Base-by-base conservation (phyloP, 441 rosid genomes). In the Populus hybrid region DNA sequence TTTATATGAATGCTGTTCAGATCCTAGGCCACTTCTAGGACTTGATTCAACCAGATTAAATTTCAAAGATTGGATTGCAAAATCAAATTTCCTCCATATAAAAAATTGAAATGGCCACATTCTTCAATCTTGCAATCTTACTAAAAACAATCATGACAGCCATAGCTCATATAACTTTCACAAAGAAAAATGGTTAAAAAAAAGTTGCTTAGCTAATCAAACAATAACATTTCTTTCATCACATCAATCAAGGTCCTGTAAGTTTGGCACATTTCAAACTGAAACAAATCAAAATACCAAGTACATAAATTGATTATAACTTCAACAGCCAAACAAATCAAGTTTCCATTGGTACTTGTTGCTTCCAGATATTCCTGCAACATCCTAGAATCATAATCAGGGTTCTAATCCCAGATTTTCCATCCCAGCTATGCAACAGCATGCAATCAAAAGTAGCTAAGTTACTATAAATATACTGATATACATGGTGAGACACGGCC, bases 271-370 rank as follows among this genome's bases (percentile, higher is more conserved):
- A 28, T 50, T 32, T 50, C 42, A 34, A 66, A 57, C 7, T 8
- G 54, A 74, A 64, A 65, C 66, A 6, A 74, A 74, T 32, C 12
- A 36, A 74, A 26, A 74, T 42, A 65, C 6, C 46, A 38, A 50
- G 61, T 18, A 28, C 14, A 18, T 26, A 63, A 18, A 14, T 54
- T 54, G 34, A 24, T 21, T 9, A 16, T 57, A 28, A 26, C 59
- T 6, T 21, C 23, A n/a, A 4, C 10, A n/a, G 30, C 2, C 50
- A 20, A 7, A 5, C 28, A 38, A 59, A 77, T 21, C 32, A 21
- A 35, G 63, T 20, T 70, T n/a, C 21, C 42, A 28, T 26, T 20
- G 26, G 65, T 2, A 32, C 2, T 14, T 63, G 6, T 36, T 12
- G 8, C 35, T 24, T 77, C 32, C 46, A 6, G 11, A 68, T 24